These are phyloP conservation scores for Arthrobotrys musiformis DNA, from an alignment of 2,329 filamentous ascomycete species.

Conservation along the genomic window DNA sequence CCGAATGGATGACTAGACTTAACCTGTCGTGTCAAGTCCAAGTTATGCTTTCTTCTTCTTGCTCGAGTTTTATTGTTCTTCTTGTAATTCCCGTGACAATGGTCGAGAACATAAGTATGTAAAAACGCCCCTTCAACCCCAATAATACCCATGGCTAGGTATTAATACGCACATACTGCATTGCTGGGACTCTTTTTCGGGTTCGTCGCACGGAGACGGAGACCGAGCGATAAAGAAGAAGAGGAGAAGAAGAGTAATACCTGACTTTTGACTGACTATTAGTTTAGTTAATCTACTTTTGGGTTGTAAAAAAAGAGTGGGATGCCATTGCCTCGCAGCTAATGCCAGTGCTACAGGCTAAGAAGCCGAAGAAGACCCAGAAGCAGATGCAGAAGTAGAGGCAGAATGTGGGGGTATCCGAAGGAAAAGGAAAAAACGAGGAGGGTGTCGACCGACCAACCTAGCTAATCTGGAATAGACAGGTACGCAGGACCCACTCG, in stretches of 20 bases:
- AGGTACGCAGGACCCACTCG: not conserved
- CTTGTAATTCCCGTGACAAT: not conserved
- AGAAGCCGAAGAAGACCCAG: not conserved
- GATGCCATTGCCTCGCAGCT: constrained; percentile 12
- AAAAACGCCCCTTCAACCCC: not conserved
- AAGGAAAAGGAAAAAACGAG: not conserved
- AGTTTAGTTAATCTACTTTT: not conserved
- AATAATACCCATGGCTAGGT: constrained; percentile 2
- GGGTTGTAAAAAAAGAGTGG: constrained; percentile 25
- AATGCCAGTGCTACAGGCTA: not conserved
- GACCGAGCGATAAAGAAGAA: not conserved
- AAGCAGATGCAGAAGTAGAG: not conserved
- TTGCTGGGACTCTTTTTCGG: not conserved
- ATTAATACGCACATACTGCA: not conserved
- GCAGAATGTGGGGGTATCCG: constrained; percentile 16
- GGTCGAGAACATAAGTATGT: not conserved
- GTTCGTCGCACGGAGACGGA: constrained; percentile 12
- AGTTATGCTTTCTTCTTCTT: not conserved
- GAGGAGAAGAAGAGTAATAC: not conserved
- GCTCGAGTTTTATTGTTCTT: not conserved
- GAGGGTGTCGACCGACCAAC: constrained; percentile 14
- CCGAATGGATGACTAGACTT: constrained; percentile 7
- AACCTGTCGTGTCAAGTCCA: constrained; percentile 22
- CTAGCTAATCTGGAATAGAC: constrained; percentile 5
- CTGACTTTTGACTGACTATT: not conserved